A percentile compares a stretch with the other conserved stretches of the same genome.
Evolutionary conservation across 2,329 filamentous ascomycete species (phyloP).

Genomic region (Talaromyces atroroseus): DNA sequence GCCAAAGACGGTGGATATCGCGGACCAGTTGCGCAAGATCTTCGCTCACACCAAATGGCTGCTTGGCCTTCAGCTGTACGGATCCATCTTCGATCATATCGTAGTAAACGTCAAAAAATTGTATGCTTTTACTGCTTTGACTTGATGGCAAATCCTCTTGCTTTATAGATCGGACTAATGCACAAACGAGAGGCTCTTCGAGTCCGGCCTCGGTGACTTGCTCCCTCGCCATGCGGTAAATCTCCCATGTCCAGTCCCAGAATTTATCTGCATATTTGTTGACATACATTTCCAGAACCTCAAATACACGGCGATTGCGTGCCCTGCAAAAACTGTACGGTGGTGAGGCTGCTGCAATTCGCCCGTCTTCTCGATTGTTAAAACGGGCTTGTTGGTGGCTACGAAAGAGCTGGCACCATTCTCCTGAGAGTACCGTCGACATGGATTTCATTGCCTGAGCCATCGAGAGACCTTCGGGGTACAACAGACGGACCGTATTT

Average conservation of each 20-base stretch:
- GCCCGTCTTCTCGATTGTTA: background rate
- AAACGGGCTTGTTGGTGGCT: background rate
- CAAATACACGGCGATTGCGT: background rate
- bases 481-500: background rate
- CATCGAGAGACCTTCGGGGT: background rate
- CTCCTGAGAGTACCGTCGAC: background rate
- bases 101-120: conserved; percentile 2
- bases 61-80: background rate
- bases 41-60: background rate
- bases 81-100: conserved; percentile 4
- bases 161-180: background rate
- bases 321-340: conserved; percentile 1
- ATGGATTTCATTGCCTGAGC: background rate
- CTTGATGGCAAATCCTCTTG: background rate
- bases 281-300: background rate
- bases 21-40: background rate
- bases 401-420: background rate
- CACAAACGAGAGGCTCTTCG: background rate
- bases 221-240: background rate
- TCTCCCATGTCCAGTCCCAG: conserved; percentile 2
- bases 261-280: background rate
- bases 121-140: background rate
- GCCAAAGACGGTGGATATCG: background rate
- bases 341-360: background rate
- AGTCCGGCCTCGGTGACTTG: conserved; percentile 1